A percentile compares a stretch with the other conserved stretches of the same genome.
phyloP scores from a whole-genome alignment of 371 early-diverging fungal species.

The Syncephalastrum monosporum region DNA sequence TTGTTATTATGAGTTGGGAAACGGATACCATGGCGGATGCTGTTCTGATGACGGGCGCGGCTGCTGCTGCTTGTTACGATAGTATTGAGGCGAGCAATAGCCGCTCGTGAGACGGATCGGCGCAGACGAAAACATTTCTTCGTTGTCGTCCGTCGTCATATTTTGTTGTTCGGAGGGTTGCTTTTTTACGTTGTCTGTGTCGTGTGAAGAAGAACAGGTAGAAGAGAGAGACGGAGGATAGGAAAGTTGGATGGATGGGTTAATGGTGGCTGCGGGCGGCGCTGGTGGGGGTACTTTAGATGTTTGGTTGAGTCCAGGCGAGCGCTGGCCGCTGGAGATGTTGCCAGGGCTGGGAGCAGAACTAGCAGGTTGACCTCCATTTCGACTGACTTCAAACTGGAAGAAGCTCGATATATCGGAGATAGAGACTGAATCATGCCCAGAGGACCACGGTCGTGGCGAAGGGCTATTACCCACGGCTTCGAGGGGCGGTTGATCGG shows the following conservation, averaged over 20 bases:
- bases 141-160: background rate
- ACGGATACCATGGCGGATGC: conserved; percentile 1
- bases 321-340: too few relatives aligned
- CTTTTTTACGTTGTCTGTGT: background rate
- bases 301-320: too few relatives aligned
- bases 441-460: too few relatives aligned
- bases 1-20: background rate
- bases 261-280: too few relatives aligned
- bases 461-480: too few relatives aligned
- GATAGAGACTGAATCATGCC: too few relatives aligned
- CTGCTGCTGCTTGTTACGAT: too few relatives aligned
- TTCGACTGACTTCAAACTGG: too few relatives aligned
- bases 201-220: conserved; percentile 7
- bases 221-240: conserved; percentile 13
- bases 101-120: conserved; percentile 18
- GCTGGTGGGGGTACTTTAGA: too few relatives aligned
- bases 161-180: background rate
- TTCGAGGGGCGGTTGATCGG: conserved; percentile 5
- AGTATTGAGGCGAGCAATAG: conserved; percentile 3
- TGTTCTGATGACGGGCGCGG: background rate
- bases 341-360: too few relatives aligned
- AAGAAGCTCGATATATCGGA: too few relatives aligned
- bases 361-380: too few relatives aligned
- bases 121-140: conserved; percentile 15
- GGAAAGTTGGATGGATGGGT: background rate